A percentile compares a stretch with the other conserved stretches of the same genome.
Conservation (phyloP, 1,284 basidiomycete species). For the Malassezia sympodialis region DNA sequence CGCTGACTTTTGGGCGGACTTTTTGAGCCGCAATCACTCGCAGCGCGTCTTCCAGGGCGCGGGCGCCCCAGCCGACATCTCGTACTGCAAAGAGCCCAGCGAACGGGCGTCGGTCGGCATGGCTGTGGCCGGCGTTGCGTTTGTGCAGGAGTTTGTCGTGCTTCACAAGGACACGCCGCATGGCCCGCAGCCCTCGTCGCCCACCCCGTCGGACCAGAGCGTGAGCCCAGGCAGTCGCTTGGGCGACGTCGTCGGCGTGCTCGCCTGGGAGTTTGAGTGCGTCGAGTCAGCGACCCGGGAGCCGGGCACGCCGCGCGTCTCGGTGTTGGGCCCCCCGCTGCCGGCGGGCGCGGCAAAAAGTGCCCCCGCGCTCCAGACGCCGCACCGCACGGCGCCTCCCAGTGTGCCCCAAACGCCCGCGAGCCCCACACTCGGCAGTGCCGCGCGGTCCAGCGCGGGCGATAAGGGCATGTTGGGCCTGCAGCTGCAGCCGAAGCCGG, state of each 20-base stretch:
- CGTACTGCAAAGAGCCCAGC: slow-evolving; percentile 44
- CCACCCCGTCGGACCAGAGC: background rate
- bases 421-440: background rate
- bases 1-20: slow-evolving; percentile 47
- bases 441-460: background rate
- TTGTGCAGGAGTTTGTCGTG: slow-evolving; percentile 49
- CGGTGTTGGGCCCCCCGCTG: slow-evolving; percentile 8
- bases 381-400: background rate
- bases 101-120: slow-evolving; percentile 45
- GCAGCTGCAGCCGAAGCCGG: slow-evolving; percentile 6
- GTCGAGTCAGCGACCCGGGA: slow-evolving; percentile 34
- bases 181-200: background rate
- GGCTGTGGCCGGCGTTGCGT: slow-evolving; percentile 44
- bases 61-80: slow-evolving; percentile 21
- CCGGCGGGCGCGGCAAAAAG: background rate
- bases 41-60: slow-evolving; percentile 32
- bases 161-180: slow-evolving; percentile 20
- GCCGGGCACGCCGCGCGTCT: slow-evolving; percentile 37
- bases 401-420: background rate
- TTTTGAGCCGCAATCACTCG: slow-evolving; percentile 45
- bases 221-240: slow-evolving; percentile 43
- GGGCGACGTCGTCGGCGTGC: slow-evolving; percentile 49
- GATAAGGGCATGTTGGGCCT: slow-evolving; percentile 9
- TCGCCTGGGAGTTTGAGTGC: slow-evolving; percentile 49
- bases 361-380: background rate